These are phyloP conservation scores for Myriosclerotinia duriaeana DNA, from an alignment of 2,329 filamentous ascomycete genomes.

Conservation along the genomic window DNA sequence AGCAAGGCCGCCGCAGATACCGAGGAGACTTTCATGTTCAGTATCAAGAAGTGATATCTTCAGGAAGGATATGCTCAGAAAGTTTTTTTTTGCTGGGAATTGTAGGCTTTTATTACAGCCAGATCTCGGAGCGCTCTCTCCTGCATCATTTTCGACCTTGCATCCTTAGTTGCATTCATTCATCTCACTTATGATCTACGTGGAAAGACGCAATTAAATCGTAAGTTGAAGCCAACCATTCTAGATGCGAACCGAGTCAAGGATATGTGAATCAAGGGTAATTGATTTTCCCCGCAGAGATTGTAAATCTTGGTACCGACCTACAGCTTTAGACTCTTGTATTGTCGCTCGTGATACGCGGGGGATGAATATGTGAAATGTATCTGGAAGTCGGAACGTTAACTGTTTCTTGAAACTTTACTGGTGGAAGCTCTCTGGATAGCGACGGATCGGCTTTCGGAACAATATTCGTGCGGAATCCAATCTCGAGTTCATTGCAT, in stretches of 20 bases:
- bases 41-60: background rate
- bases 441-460: slow-evolving; percentile 7
- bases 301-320: slow-evolving; percentile 9
- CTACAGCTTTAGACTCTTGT: slow-evolving; percentile 14
- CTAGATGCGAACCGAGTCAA: background rate
- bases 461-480: slow-evolving; percentile 23
- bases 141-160: slow-evolving; percentile 13
- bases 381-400: background rate
- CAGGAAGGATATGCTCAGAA: background rate
- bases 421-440: slow-evolving; percentile 17
- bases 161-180: slow-evolving; percentile 4
- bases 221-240: slow-evolving; percentile 5
- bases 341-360: slow-evolving; percentile 9
- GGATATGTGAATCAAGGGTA: slow-evolving; percentile 8
- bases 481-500: slow-evolving; percentile 1
- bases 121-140: slow-evolving; percentile 19
- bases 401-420: background rate
- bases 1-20: slow-evolving; percentile 13
- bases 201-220: background rate
- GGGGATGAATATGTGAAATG: background rate
- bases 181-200: background rate
- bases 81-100: background rate
- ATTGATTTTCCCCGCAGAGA: slow-evolving; percentile 11
- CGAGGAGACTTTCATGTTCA: slow-evolving; percentile 20
- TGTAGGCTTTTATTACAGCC: slow-evolving; percentile 7